Conservation (phyloP, 352 stramenopile species). For the Globisporangium cystogenes region DNA sequence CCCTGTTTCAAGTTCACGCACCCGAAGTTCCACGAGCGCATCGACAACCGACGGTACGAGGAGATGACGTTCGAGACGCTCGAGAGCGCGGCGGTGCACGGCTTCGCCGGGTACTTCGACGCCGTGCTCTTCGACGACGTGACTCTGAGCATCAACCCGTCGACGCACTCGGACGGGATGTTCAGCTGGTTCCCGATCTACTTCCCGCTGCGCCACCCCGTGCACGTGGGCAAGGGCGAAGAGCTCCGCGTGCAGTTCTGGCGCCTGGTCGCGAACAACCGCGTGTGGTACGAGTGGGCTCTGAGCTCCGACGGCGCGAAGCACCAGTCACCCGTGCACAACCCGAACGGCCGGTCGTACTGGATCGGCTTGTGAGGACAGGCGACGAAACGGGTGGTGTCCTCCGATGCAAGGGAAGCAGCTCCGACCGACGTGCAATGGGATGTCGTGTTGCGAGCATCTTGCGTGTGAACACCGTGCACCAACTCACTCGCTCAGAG, state of each 20-base stretch:
- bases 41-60: constrained; percentile 83
- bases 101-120: constrained; percentile 96
- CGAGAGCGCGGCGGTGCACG: constrained; percentile 84
- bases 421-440: too few relatives aligned
- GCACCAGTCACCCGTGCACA: constrained; percentile 89
- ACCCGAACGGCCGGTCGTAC: constrained; percentile 94
- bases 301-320: constrained; percentile 44
- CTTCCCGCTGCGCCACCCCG: constrained; percentile 92
- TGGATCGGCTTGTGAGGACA: constrained; percentile 90
- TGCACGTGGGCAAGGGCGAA: constrained; percentile 79
- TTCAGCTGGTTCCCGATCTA: constrained; percentile 99
- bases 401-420: too few relatives aligned
- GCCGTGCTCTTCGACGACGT: constrained; percentile 92
- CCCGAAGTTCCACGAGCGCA: constrained; percentile 62
- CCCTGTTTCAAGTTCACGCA: constrained; percentile 94
- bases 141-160: constrained; percentile 93
- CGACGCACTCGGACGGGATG: constrained; percentile 95
- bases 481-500: constrained; percentile 11
- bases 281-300: constrained; percentile 99
- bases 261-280: constrained; percentile 78
- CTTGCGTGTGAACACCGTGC: too few relatives aligned
- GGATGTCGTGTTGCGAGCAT: too few relatives aligned
- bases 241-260: constrained; percentile 90
- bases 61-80: constrained; percentile 49
- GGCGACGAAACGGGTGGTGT: too few relatives aligned